Evolutionary conservation across 2,329 filamentous ascomycete species (phyloP).

Genomic region (Colletotrichum sojae): DNA sequence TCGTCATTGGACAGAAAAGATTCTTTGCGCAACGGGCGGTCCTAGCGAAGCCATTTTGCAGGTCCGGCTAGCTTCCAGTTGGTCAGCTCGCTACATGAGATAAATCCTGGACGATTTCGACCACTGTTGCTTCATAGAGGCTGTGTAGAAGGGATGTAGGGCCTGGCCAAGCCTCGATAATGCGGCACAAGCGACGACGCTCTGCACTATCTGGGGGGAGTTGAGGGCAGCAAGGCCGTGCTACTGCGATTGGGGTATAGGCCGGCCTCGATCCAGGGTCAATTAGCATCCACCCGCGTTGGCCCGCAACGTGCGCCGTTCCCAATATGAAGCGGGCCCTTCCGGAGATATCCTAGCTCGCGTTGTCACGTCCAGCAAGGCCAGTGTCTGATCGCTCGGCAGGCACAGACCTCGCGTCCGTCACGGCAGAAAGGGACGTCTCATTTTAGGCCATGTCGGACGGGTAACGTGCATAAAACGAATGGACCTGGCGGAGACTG

Average conservation of each 20-base stretch:
- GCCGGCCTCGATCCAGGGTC: conserved; percentile 28
- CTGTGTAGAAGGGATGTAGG: conserved; percentile 11
- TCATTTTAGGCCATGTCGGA: conserved; percentile 16
- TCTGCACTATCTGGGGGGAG: conserved; percentile 8
- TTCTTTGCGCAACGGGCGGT: conserved; percentile 48
- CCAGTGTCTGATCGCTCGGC: conserved; percentile 38
- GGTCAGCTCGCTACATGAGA: conserved; percentile 50
- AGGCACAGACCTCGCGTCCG: conserved; percentile 31
- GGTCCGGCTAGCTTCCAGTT: conserved; percentile 61
- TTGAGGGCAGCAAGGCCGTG: conserved; percentile 2
- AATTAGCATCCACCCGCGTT: conserved; percentile 36
- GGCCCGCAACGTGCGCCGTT: conserved; percentile 40
- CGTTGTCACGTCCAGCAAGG: conserved; percentile 6
- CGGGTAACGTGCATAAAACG: conserved; percentile 23
- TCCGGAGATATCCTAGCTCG: conserved; percentile 31
- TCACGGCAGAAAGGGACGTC: conserved; percentile 19
- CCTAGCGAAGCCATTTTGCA: conserved; percentile 56
- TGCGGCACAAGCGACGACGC: conserved; percentile 13
- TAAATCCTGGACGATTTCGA: conserved; percentile 41
- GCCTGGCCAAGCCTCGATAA: conserved; percentile 14
- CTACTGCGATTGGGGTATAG: conserved; percentile 33
- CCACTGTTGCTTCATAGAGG: conserved; percentile 4
- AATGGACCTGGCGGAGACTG: conserved; percentile 13
- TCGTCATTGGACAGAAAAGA: conserved; percentile 58
- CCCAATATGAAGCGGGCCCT: conserved; percentile 39